Conservation (phyloP, 768 basidiomycete species). For the Phaffia tasmanica region DNA sequence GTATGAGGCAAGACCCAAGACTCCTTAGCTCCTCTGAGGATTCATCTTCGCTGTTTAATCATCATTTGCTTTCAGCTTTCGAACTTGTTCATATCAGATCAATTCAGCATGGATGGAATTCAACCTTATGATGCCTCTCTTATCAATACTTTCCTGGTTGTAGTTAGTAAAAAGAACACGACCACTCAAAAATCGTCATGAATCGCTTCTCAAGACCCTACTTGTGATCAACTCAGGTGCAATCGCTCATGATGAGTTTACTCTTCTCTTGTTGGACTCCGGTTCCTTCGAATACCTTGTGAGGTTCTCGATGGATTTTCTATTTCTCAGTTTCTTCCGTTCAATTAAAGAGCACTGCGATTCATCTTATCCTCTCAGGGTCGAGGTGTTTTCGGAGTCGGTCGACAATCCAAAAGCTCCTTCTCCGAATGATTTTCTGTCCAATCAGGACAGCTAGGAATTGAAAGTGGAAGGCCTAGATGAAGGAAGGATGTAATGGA, state of each 20-base stretch:
- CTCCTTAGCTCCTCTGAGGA: neutral
- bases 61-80: neutral
- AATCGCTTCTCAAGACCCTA: neutral
- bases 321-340: neutral
- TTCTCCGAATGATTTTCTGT: constrained; percentile 28
- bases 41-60: neutral
- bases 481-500: constrained; percentile 48
- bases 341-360: neutral
- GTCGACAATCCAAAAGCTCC: constrained; percentile 35
- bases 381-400: constrained; percentile 36
- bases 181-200: neutral
- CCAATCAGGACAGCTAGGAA: constrained; percentile 37
- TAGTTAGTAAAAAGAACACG: neutral
- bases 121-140: constrained; percentile 6
- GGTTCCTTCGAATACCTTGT: constrained; percentile 50
- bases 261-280: constrained; percentile 40
- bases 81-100: neutral
- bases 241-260: constrained; percentile 5
- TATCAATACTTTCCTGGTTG: neutral
- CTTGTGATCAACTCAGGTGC: neutral
- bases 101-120: neutral
- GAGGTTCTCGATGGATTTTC: neutral
- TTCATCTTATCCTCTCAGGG: constrained; percentile 37
- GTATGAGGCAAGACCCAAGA: too few relatives aligned
- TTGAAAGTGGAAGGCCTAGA: constrained; percentile 41